Evolutionary conservation across 129 eudicot species (phyloP), one percentile per base, ranked within the genome.

Genomic region (Lactuca sativa): DNA sequence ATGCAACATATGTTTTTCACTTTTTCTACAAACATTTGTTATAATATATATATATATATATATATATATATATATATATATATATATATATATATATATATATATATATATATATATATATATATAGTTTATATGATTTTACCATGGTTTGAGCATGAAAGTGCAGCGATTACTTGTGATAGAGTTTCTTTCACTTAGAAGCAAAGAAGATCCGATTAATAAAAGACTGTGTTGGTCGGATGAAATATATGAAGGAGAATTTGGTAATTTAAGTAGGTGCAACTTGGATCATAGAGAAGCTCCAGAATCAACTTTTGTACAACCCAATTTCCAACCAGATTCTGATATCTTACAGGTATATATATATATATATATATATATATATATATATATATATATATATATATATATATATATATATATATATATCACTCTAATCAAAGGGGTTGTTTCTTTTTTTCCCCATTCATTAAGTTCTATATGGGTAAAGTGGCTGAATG

Each of bases 111-210:
- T n/a, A n/a, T n/a, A n/a, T n/a, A n/a, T n/a, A n/a, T n/a, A n/a
- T n/a, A n/a, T 6, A 43, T 3, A 60, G 14, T 60, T 62, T 73
- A 38, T 34, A 37, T 52, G 33, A 69, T 31, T 16, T 72, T 51
- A 4, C 32, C 44, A 56, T 73, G 44, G 54, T 48, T 66, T 73
- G 76, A 6, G 48, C 66, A 52, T 49, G 71, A 49, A 62, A 73
- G 61, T 64, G 79, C 95, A 92, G 98, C 80, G 96, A 72, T 71
- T 89, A 80, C 96, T 92, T 69, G 85, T 92, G 62, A 78, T 89
- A 53, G 92, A 85, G 77, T 78, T 92, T 58, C 81, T 89, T n/a
- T 86, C 96, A 10, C 70, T 82, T 34, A 57, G 49, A 54, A 62
- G 30, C 55, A 77, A 86, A 71, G 86, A 81, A 57, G 72, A 38